A percentile compares a stretch with the other conserved stretches of the same genome.
These are phyloP conservation scores for Xerocomellus chrysenteron DNA, from an alignment of 768 basidiomycete species.

Conservation along the genomic window DNA sequence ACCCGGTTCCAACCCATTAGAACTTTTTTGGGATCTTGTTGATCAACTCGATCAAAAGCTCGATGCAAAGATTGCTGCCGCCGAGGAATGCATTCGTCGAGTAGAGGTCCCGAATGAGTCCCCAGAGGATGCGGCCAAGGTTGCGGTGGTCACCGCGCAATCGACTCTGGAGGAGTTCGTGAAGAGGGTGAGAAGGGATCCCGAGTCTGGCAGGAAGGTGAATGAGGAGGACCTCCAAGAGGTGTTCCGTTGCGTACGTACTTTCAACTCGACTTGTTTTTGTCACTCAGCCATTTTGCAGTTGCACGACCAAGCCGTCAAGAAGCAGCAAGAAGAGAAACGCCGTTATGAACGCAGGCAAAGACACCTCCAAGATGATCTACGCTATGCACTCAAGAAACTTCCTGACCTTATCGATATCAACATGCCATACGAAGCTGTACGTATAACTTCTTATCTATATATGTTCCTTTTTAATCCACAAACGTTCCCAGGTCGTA, in stretches of 20 bases:
- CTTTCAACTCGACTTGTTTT: not conserved
- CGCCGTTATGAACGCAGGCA: conserved; percentile 80
- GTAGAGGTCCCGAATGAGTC: conserved; percentile 33
- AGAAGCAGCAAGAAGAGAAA: conserved; percentile 83
- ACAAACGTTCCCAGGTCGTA: conserved; percentile 47
- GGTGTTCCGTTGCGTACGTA: conserved; percentile 63
- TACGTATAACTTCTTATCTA: conserved; percentile 35
- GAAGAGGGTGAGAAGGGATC: conserved; percentile 53
- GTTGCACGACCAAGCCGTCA: conserved; percentile 70
- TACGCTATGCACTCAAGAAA: conserved; percentile 94
- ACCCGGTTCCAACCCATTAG: conserved; percentile 92
- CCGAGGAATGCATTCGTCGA: conserved; percentile 59
- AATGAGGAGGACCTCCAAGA: conserved; percentile 50
- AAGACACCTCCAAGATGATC: conserved; percentile 89
- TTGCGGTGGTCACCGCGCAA: conserved; percentile 46
- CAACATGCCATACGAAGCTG: conserved; percentile 75
- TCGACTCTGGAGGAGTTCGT: conserved; percentile 67
- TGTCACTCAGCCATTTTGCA: conserved; percentile 31
- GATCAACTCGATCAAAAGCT: conserved; percentile 86
- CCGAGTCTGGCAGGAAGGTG: conserved; percentile 51
- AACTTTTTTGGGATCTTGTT: conserved; percentile 93
- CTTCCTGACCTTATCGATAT: conserved; percentile 80
- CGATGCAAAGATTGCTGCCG: conserved; percentile 70
- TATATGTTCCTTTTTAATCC: not conserved
- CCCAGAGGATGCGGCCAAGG: conserved; percentile 30